Conservation (phyloP, 129 eudicot genomes). For the Scalesia atractyloides region DNA sequence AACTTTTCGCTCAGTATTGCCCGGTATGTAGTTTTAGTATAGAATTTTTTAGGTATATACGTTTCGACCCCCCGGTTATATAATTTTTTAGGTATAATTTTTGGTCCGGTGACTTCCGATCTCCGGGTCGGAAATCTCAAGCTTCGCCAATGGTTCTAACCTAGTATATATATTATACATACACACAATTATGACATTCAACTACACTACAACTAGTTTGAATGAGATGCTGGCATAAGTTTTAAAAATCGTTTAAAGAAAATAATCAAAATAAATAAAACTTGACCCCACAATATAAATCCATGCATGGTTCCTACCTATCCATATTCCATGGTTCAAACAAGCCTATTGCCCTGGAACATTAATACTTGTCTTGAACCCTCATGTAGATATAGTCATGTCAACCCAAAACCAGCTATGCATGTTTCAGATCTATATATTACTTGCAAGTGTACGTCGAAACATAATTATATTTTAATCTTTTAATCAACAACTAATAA, state of each 20-base stretch:
- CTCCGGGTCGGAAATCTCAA: too few species aligned
- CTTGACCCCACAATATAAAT: conserved; percentile 27
- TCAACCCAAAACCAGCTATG: conserved; percentile 38
- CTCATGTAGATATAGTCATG: conserved; percentile 32
- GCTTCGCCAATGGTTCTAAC: too few species aligned
- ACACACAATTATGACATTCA: conserved; percentile 22
- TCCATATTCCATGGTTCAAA: conserved; percentile 30
- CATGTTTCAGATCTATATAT: conserved; percentile 30
- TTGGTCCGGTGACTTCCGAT: too few species aligned
- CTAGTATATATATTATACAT: too few species aligned
- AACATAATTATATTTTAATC: not conserved
- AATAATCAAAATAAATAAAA: not conserved
- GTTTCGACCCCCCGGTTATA: too few species aligned
- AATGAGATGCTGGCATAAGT: conserved; percentile 27
- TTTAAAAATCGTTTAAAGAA: not conserved
- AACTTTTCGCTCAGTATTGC: too few species aligned
- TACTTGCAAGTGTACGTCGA: conserved; percentile 13
- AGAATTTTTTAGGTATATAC: too few species aligned
- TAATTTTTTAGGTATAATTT: too few species aligned
- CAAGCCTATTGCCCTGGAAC: conserved; percentile 28
- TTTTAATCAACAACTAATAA: conserved; percentile 22
- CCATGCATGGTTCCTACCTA: conserved; percentile 36
- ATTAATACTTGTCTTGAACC: conserved; percentile 35
- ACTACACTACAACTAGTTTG: conserved; percentile 16
- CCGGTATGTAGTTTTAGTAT: too few species aligned